Percentiles rank a stretch among this genome's conserved stretches.
phyloP scores from a whole-genome alignment of 352 stramenopile species.

The Albugo candida region DNA sequence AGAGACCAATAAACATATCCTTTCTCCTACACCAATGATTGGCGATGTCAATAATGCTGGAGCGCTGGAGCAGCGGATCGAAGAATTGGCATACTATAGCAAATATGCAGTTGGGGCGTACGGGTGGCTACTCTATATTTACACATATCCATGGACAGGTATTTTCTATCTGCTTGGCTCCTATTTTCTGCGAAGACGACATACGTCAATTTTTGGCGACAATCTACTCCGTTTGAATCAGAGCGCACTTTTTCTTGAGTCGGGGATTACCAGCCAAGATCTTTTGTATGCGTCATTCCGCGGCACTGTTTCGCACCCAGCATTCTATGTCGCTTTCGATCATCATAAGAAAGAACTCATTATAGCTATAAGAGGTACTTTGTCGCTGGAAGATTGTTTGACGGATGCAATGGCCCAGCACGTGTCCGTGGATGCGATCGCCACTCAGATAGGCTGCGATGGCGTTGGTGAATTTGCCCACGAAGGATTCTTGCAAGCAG shows the following conservation, averaged over 20 bases:
- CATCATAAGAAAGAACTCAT: constrained; percentile 52
- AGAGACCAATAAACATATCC: too few species aligned
- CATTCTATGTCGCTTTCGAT: constrained; percentile 66
- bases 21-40: too few species aligned
- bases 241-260: constrained; percentile 61
- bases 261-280: constrained; percentile 26
- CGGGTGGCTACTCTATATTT: constrained; percentile 80
- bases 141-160: constrained; percentile 70
- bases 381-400: constrained; percentile 75
- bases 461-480: constrained; percentile 52
- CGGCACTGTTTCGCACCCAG: constrained; percentile 61
- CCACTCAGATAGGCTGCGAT: constrained; percentile 44
- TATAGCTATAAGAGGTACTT: constrained; percentile 64
- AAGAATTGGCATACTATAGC: constrained; percentile 38
- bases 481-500: constrained; percentile 63
- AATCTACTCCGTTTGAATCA: constrained; percentile 71
- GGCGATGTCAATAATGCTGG: too few species aligned
- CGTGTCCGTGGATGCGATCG: constrained; percentile 45
- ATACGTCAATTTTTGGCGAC: constrained; percentile 38
- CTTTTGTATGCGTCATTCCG: constrained; percentile 69
- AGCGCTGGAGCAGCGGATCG: background rate
- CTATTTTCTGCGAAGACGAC: constrained; percentile 9
- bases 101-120: constrained; percentile 76
- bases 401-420: constrained; percentile 77
- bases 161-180: constrained; percentile 32